These are phyloP conservation scores for Podaxis sp. DNA, from an alignment of 768 basidiomycete species.

Conservation along the genomic window DNA sequence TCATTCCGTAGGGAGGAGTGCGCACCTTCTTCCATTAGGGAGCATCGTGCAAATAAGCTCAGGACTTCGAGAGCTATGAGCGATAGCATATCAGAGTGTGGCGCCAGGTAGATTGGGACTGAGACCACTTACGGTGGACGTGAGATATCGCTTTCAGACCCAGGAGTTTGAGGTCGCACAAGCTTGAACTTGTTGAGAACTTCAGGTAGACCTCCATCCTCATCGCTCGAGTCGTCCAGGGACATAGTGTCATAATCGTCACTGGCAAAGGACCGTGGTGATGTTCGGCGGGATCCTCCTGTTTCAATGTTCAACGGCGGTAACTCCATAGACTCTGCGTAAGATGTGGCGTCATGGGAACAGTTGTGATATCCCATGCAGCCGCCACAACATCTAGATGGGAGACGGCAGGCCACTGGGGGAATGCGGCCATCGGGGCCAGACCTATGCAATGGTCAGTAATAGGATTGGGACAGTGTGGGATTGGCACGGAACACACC, in stretches of 20 bases:
- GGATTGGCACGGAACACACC: not conserved
- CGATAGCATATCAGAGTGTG: not conserved
- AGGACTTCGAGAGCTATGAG: not conserved
- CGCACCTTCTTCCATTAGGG: not conserved
- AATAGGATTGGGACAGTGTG: not conserved
- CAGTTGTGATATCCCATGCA: not conserved
- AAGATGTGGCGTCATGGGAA: not conserved
- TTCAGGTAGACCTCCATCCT: constrained; percentile 4
- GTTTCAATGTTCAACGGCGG: constrained; percentile 4
- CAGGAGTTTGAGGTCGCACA: not conserved
- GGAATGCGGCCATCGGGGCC: not conserved
- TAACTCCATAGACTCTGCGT: not conserved
- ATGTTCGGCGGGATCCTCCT: not conserved
- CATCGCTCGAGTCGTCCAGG: not conserved
- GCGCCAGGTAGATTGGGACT: not conserved
- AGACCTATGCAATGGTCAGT: not conserved
- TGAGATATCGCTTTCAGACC: not conserved
- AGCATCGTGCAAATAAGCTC: not conserved
- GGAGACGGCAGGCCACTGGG: not conserved
- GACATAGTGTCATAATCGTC: not conserved
- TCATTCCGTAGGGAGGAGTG: not conserved
- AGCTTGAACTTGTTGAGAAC: constrained; percentile 11
- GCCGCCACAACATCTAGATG: not conserved
- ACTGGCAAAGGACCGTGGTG: not conserved
- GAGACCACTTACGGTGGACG: not conserved